A percentile compares a stretch with the other conserved stretches of the same genome.
phyloP scores from a whole-genome alignment of 2,329 filamentous ascomycete genomes.

The Penicillium crustosum region DNA sequence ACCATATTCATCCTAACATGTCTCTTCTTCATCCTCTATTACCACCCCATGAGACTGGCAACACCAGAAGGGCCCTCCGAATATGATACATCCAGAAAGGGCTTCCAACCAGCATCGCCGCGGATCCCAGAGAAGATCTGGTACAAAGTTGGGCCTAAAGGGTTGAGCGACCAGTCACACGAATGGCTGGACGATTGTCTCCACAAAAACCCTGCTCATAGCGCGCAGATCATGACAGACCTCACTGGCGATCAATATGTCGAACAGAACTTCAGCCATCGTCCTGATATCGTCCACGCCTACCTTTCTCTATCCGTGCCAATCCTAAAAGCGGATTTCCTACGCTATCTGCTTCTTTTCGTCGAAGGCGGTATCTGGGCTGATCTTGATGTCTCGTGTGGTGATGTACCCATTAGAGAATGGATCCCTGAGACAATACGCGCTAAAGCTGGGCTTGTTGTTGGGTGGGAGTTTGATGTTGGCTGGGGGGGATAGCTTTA shows the following conservation, averaged over 20 bases:
- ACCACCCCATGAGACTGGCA: neutral
- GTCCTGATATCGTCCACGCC: slow-evolving; percentile 1
- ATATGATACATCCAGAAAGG: neutral
- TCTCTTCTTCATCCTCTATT: slow-evolving; percentile 9
- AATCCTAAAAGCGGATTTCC: slow-evolving; percentile 7
- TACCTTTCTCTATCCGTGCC: slow-evolving; percentile 4
- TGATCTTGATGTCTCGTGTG: slow-evolving; percentile 10
- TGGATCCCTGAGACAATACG: neutral
- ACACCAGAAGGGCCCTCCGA: neutral
- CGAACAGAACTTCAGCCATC: neutral
- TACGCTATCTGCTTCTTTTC: slow-evolving; percentile 6
- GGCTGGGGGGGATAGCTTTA: slow-evolving; percentile 3
- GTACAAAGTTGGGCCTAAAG: slow-evolving; percentile 8
- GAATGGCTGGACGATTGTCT: slow-evolving; percentile 4
- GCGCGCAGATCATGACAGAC: slow-evolving; percentile 6
- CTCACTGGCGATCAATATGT: slow-evolving; percentile 5
- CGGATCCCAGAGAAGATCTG: slow-evolving; percentile 7
- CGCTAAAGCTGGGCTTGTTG: slow-evolving; percentile 2
- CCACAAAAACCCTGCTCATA: slow-evolving; percentile 5
- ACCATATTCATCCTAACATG: slow-evolving; percentile 4
- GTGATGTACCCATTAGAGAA: slow-evolving; percentile 4
- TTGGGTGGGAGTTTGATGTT: slow-evolving; percentile 10
- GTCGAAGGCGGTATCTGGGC: slow-evolving; percentile 1
- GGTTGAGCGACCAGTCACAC: slow-evolving; percentile 1
- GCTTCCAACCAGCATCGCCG: neutral